A percentile compares a stretch with the other conserved stretches of the same genome.
These are phyloP conservation scores for Sutorius australiensis DNA, from an alignment of 768 basidiomycete genomes.

Conservation along the genomic window DNA sequence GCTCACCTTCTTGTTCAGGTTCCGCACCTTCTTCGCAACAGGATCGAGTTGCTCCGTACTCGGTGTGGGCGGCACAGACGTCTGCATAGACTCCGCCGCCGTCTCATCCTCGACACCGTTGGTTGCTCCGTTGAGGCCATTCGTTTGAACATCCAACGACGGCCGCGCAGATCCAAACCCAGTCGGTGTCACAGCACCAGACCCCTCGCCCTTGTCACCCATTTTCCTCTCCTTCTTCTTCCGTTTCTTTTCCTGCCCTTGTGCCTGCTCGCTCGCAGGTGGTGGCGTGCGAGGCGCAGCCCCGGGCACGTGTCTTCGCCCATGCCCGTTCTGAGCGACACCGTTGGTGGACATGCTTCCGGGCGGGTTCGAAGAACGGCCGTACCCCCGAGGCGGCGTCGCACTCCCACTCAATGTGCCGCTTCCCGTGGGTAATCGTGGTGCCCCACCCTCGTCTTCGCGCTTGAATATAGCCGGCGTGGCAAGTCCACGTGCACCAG, in stretches of 20 bases:
- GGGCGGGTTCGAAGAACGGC: conserved; percentile 52
- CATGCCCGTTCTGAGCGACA: conserved; percentile 27
- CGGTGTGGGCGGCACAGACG: conserved; percentile 49
- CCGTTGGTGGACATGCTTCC: conserved; percentile 43
- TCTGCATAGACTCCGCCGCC: conserved; percentile 1
- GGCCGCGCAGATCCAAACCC: conserved; percentile 28
- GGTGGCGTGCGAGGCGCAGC: conserved; percentile 52
- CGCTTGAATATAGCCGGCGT: conserved; percentile 89
- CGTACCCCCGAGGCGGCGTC: conserved; percentile 62
- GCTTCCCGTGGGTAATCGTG: conserved; percentile 43
- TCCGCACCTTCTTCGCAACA: conserved; percentile 87
- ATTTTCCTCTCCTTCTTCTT: conserved; percentile 62
- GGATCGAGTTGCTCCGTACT: conserved; percentile 68
- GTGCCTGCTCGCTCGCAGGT: conserved; percentile 35
- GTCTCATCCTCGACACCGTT: conserved; percentile 14
- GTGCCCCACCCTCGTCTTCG: conserved; percentile 81
- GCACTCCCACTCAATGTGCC: conserved; percentile 42
- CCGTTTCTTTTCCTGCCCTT: conserved; percentile 34
- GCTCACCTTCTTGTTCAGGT: conserved; percentile 88
- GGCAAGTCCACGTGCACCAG: conserved; percentile 84
- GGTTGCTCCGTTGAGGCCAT: conserved; percentile 18
- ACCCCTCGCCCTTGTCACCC: conserved; percentile 33
- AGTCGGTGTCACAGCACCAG: conserved; percentile 28
- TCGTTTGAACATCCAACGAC: conserved; percentile 37
- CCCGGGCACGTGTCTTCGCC: conserved; percentile 62